Base-by-base conservation (phyloP, 2,329 filamentous ascomycete genomes). In the Neonectria neomacrospora region DNA sequence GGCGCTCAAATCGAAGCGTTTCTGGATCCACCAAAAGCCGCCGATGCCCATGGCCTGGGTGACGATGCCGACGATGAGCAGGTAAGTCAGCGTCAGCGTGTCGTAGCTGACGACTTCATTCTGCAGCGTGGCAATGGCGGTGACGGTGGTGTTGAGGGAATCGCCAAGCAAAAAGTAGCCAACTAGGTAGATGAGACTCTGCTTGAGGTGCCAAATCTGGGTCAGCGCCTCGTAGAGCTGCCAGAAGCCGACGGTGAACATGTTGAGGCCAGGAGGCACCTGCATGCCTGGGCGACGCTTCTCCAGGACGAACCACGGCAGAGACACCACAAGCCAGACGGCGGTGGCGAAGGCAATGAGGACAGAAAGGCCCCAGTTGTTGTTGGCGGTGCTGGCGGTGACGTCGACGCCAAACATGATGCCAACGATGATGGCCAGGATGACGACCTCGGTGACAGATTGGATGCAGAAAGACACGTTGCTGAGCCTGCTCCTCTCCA, bases 121-220 rank as follows among this genome's bases (percentile, higher is more conserved):
- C 71, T 91, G 90, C 5, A 91, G 76, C 0, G 88, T 91, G 1
- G 79, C 82, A 32, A 91, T 87, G 22, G 91, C 88, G 0, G 90
- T 91, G 5, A 91, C 87, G 0, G 89, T 90, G 0, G 90, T 92
- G 74, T 91, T 91, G 37, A 91, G 80, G 1, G 86, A 88, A 75
- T 91, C 90, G n/a, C 88, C 89, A 0, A 91, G 83, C 2, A 91
- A 79, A 72, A 91, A 91, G 71, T 90, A 91, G 3, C 86, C 88
- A 44, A 88, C 82, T 0, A 92, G 82, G 73, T 91, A 91, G 18
- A 90, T 79, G 28, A 91, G 74, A 65, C 85, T 89, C 76, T 91
- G 90, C 72, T 86, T 88, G 47, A 91, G 76, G 39, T 86, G 83
- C 85, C 87, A 89, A 16, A 91, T 86, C 72, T 90, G 84, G 0